Evolutionary conservation across 345 rosid species (phyloP).

Genomic region (Heritiera fomes): DNA sequence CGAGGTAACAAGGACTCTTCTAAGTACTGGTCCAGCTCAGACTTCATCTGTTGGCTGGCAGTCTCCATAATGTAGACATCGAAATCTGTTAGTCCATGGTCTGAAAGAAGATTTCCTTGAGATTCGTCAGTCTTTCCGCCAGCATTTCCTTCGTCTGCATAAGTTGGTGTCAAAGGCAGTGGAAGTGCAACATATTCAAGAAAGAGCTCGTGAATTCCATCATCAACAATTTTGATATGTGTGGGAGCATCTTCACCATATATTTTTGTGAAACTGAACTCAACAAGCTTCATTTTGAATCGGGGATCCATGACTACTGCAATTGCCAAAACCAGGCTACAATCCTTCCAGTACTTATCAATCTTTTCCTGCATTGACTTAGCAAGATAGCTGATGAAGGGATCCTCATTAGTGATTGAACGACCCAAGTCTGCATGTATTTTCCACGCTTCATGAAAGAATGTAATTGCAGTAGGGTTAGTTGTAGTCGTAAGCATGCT

Average conservation of each 20-base stretch:
- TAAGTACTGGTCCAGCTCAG: conserved; percentile 85
- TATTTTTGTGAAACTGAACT: conserved; percentile 86
- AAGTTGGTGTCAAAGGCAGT: conserved; percentile 59
- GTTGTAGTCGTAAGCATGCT: conserved; percentile 48
- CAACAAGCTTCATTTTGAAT: conserved; percentile 93
- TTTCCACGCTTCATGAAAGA: conserved; percentile 90
- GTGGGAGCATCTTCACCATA: conserved; percentile 72
- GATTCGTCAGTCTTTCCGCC: conserved; percentile 38
- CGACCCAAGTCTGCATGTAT: conserved; percentile 73
- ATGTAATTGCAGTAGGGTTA: conserved; percentile 55
- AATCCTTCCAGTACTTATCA: conserved; percentile 74
- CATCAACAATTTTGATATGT: conserved; percentile 69
- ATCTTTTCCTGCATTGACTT: conserved; percentile 66
- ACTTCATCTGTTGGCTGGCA: conserved; percentile 61
- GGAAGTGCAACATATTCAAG: conserved; percentile 74
- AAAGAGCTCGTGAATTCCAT: conserved; percentile 83
- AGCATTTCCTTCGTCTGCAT: conserved; percentile 50
- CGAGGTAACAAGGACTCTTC: conserved; percentile 83
- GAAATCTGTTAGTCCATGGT: conserved; percentile 73
- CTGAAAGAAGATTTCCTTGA: conserved; percentile 44
- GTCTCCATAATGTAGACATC: conserved; percentile 39
- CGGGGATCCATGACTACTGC: conserved; percentile 98
- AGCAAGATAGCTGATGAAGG: conserved; percentile 47
- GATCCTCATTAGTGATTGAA: conserved; percentile 55
- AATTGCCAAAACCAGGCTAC: conserved; percentile 78